These are phyloP conservation scores for Boletus tomentosulus DNA, from an alignment of 768 basidiomycete species.

Conservation along the genomic window DNA sequence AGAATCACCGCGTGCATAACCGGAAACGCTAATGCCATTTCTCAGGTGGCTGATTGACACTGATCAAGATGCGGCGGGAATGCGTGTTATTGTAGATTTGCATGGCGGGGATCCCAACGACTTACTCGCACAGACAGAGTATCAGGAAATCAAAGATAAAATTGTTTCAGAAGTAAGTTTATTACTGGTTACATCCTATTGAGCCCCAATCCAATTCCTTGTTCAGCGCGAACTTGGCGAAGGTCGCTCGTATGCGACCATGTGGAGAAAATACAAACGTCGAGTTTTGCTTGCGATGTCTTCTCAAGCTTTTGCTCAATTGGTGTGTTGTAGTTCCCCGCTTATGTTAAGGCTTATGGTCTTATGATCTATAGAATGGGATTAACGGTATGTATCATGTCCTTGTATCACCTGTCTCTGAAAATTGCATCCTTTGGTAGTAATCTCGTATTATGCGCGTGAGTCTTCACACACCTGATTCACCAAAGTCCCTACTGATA, in stretches of 20 bases:
- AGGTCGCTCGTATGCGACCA: conserved; percentile 66
- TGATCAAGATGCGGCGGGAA: conserved; percentile 76
- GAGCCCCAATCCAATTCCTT: not conserved
- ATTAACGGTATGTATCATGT: conserved; percentile 69
- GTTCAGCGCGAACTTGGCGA: conserved; percentile 70
- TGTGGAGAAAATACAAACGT: conserved; percentile 87
- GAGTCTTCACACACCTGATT: conserved; percentile 30
- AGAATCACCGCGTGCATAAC: conserved; percentile 1
- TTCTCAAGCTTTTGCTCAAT: conserved; percentile 91
- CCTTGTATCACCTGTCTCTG: conserved; percentile 5
- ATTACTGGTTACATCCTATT: not conserved
- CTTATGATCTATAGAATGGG: conserved; percentile 60
- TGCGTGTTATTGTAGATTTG: conserved; percentile 82
- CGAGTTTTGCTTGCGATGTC: conserved; percentile 92
- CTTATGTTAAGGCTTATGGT: not conserved
- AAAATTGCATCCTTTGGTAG: conserved; percentile 35
- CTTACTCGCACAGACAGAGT: conserved; percentile 72
- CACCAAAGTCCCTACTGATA: conserved; percentile 6
- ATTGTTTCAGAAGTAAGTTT: conserved; percentile 60
- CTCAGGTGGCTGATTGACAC: conserved; percentile 85
- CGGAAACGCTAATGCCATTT: conserved; percentile 4
- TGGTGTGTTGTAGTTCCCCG: conserved; percentile 49
- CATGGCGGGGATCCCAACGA: conserved; percentile 78
- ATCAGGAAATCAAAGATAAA: conserved; percentile 82
- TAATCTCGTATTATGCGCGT: conserved; percentile 95